Base-by-base conservation (phyloP, 1,284 basidiomycete genomes). In the Bjerkandera adusta region DNA sequence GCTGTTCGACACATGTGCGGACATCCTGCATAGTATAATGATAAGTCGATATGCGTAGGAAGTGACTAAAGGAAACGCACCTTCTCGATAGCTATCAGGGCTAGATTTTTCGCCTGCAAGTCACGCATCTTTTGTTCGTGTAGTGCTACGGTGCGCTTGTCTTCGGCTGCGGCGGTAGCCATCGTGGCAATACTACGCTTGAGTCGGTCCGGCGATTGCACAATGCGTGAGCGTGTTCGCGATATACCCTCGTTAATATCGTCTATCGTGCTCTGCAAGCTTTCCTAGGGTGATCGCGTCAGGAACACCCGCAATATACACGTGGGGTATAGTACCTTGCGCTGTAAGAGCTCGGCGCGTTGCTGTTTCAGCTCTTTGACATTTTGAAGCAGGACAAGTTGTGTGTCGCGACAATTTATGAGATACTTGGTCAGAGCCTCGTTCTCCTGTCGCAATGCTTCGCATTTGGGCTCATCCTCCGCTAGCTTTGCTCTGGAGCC, bases 181-280 rank as follows among this genome's bases (percentile, higher is more conserved):
- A 93, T 91, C 21, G 79, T 75, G 12, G 74, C 67, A 50, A 95
- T 93, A 36, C 81, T 85, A 45, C 84, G 80, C 62, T 83, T 85
- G 57, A 93, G 85, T 29, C 92, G 77, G 36, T 95, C 91, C 0
- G 91, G 91, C 0, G 89, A 92, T 57, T 90, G 89, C 1, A 95
- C 90, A 48, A 95, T 85, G 24, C 90, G 81, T 10, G 79, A 70
- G 39, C 81, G 76, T 0, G 82, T 81, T 36, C 82, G 75, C 7
- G 70, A 66, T 47, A 86, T 81, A 34, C 72, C 68, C 43, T 89
- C 84, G 35, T 75, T 68, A 21, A 80, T 67, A 35, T 73, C 70
- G n/a, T 75, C 67, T 6, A 80, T 71, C 39, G 86, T 83, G 1
- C 67, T 68, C 48, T 76, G 77, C 5, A 89, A 63, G 35, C 64